Base-by-base conservation (phyloP, 805 yeast genomes). In the Jamesozyma gamospora region DNA sequence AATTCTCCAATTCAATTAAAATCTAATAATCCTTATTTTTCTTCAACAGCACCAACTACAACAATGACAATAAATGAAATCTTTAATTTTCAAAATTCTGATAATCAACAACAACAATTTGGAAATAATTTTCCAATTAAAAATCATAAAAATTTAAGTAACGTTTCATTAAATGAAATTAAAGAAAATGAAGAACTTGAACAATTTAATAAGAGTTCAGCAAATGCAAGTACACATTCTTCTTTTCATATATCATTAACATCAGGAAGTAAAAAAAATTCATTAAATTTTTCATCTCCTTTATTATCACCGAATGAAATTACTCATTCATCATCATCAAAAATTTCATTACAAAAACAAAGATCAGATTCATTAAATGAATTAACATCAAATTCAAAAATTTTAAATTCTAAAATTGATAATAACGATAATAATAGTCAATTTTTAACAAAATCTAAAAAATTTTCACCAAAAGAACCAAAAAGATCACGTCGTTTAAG, bases 401-500 rank as follows among this genome's bases (percentile, higher is more conserved):
- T 38, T 13, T 16, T 38, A 14, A 38, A 38, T 29, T 17, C 7
- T 18, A 24, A 9, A 16, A 4, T 15, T n/a, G 32, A 9, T n/a
- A 29, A 15, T 29, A 28, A 28, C 18, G 18, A 18, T 13, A 21
- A 33, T 10, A 14, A 14, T n/a, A 21, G 8, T 21, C 24, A 21
- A 21, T 7, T 8, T 12, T n/a, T 28, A 17, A 3, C 15, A 17
- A 30, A 15, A 25, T 35, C 38, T 14, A 18, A 29, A 16, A 16
- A 15, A 14, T 14, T 29, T 3, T 17, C 2, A 15, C 4, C 39
- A 17, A 32, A 29, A 36, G 58, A 53, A 36, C 64, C 62, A 4
- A 57, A 50, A 37, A 51, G 64, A 35, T 60, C 64, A 4, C 46
- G 34, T 17, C 53, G 64, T 28, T 39, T 61, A 49, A 54, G 80